These are phyloP conservation scores for Russula abietina DNA, from an alignment of 768 basidiomycete species.

Conservation along the genomic window DNA sequence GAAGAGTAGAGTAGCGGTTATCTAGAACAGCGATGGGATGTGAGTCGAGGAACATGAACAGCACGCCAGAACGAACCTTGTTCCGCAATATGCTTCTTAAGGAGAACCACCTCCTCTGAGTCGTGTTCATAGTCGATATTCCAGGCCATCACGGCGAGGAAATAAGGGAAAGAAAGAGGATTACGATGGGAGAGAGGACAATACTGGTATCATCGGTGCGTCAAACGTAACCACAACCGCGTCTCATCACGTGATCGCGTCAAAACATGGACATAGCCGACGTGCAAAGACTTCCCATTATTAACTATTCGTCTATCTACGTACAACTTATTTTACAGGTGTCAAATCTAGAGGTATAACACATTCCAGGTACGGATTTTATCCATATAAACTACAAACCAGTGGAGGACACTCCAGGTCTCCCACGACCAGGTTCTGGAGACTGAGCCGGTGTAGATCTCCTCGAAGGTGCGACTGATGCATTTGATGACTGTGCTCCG, in stretches of 20 bases:
- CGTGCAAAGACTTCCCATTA: no score
- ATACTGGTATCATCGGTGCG: not conserved
- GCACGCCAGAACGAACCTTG: constrained; percentile 14
- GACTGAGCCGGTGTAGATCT: constrained; percentile 13
- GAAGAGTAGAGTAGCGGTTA: constrained; percentile 19
- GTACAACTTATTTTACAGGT: constrained; percentile 4
- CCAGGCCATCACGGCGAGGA: constrained; percentile 21
- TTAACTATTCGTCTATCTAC: constrained; percentile 5
- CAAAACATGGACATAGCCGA: not conserved
- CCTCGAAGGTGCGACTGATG: constrained; percentile 11
- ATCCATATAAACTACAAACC: not conserved
- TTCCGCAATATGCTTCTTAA: constrained; percentile 25
- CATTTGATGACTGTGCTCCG: constrained; percentile 9
- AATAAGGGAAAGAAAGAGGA: not conserved
- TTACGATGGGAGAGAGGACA: not conserved
- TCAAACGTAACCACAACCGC: constrained; percentile 14
- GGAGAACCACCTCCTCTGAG: constrained; percentile 19
- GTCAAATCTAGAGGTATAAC: constrained; percentile 9
- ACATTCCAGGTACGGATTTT: not conserved
- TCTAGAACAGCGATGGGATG: constrained; percentile 8
- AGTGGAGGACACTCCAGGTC: not conserved
- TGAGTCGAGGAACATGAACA: not conserved
- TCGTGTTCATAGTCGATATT: constrained; percentile 23
- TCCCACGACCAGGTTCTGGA: constrained; percentile 13
- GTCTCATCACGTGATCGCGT: constrained; percentile 23